These are phyloP conservation scores for Ogataea corticis DNA, from an alignment of 805 yeast species.

Conservation along the genomic window DNA sequence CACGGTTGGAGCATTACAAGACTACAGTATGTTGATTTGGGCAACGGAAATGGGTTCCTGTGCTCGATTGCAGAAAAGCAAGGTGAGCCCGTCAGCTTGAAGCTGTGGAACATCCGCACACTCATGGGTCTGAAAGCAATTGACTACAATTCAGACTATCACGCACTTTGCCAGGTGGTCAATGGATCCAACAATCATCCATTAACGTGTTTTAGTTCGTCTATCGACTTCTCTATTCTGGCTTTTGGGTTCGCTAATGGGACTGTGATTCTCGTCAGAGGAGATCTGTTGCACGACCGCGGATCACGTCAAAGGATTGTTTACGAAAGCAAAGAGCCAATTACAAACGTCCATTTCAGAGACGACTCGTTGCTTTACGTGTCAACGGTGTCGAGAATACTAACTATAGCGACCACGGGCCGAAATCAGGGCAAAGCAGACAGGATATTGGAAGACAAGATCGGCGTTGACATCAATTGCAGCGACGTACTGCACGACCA, in stretches of 20 bases:
- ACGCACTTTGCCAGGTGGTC: conserved; percentile 59
- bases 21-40: conserved; percentile 42
- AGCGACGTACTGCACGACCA: conserved; percentile 35
- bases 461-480: conserved; percentile 54
- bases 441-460: conserved; percentile 43
- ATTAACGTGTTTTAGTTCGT: conserved; percentile 60
- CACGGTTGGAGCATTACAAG: conserved; percentile 63
- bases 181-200: conserved; percentile 82
- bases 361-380: conserved; percentile 61
- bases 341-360: conserved; percentile 71
- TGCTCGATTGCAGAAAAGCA: conserved; percentile 74
- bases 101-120: conserved; percentile 71
- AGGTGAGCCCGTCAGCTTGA: conserved; percentile 67
- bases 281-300: conserved; percentile 83
- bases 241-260: conserved; percentile 88
- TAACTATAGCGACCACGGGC: conserved; percentile 76
- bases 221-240: conserved; percentile 57
- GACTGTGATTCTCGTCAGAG: conserved; percentile 74
- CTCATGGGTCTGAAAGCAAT: conserved; percentile 36
- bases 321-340: conserved; percentile 73
- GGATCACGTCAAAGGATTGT: conserved; percentile 86
- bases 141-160: conserved; percentile 44
- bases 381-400: conserved; percentile 69
- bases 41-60: conserved; percentile 41
- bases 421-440: conserved; percentile 68